Conservation (phyloP, 2,329 filamentous ascomycete genomes). For the Aspergillus bombycis region DNA sequence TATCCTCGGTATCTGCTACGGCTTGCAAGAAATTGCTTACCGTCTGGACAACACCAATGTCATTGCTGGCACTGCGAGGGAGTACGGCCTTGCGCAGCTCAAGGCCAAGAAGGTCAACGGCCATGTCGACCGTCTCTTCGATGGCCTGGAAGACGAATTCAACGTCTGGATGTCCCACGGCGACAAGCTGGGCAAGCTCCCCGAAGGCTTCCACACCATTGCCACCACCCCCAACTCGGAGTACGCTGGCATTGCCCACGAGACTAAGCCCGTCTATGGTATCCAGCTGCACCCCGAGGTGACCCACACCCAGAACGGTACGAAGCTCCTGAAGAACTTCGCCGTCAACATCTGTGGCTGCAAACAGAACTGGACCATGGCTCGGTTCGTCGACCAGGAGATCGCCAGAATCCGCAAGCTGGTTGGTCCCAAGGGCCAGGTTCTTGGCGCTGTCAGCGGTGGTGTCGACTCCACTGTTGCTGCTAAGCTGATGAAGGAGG, state of each 20-base stretch:
- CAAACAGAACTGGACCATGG: slow-evolving; percentile 80
- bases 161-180: slow-evolving; percentile 86
- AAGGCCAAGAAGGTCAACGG: slow-evolving; percentile 58
- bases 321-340: slow-evolving; percentile 77
- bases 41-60: slow-evolving; percentile 68
- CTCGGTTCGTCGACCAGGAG: slow-evolving; percentile 78
- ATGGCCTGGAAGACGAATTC: slow-evolving; percentile 70
- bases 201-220: slow-evolving; percentile 72
- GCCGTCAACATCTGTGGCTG: slow-evolving; percentile 79
- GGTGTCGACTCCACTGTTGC: slow-evolving; percentile 91
- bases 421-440: slow-evolving; percentile 80
- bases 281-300: slow-evolving; percentile 93
- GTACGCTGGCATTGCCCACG: slow-evolving; percentile 71
- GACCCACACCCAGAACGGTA: slow-evolving; percentile 64
- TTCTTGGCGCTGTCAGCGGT: slow-evolving; percentile 77
- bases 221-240: slow-evolving; percentile 76
- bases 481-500: slow-evolving; percentile 81
- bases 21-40: slow-evolving; percentile 73
- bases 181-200: slow-evolving; percentile 79
- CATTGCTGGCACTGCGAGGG: slow-evolving; percentile 65
- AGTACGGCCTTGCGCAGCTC: slow-evolving; percentile 73
- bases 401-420: slow-evolving; percentile 77
- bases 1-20: slow-evolving; percentile 65
- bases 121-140: slow-evolving; percentile 78
- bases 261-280: slow-evolving; percentile 68